Percentiles rank a stretch among this genome's conserved stretches.
Conservation (phyloP, 192 early-diverging fungal genomes). For the Coemansia sp. region DNA sequence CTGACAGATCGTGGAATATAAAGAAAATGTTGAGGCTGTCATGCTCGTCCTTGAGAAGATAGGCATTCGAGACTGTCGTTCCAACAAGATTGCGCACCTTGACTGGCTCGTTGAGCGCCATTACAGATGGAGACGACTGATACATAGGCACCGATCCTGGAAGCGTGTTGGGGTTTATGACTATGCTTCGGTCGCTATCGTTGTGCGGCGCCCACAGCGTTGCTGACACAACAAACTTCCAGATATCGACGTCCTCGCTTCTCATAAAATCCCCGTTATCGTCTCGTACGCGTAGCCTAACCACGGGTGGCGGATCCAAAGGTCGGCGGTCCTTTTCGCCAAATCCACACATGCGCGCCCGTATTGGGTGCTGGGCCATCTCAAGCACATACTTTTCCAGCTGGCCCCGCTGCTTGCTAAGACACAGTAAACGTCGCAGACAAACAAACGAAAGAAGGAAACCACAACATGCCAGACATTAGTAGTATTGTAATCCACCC, state of each 20-base stretch:
- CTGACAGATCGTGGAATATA: constrained; percentile 77
- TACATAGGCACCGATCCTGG: constrained; percentile 44
- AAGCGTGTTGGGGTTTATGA: constrained; percentile 50
- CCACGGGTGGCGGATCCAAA: constrained; percentile 68
- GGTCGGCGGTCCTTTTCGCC: constrained; percentile 75
- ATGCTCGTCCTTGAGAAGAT: constrained; percentile 64
- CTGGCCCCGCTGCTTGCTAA: constrained; percentile 39
- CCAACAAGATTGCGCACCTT: constrained; percentile 71
- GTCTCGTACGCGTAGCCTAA: constrained; percentile 60
- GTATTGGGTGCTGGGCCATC: constrained; percentile 69
- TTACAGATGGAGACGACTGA: constrained; percentile 40
- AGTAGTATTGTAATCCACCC: neutral
- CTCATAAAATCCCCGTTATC: constrained; percentile 54
- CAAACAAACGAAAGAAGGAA: neutral
- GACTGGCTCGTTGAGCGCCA: constrained; percentile 52
- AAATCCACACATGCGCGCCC: constrained; percentile 79
- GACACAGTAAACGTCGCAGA: neutral
- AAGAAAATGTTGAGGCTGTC: constrained; percentile 73
- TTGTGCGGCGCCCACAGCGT: constrained; percentile 46
- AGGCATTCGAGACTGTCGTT: constrained; percentile 65
- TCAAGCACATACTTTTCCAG: constrained; percentile 60
- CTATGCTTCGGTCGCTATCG: constrained; percentile 48
- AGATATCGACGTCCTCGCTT: constrained; percentile 57
- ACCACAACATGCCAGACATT: neutral
- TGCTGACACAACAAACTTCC: constrained; percentile 50